Base-by-base conservation (phyloP, 148 eudicot genomes). In the Persicaria maculosa region DNA sequence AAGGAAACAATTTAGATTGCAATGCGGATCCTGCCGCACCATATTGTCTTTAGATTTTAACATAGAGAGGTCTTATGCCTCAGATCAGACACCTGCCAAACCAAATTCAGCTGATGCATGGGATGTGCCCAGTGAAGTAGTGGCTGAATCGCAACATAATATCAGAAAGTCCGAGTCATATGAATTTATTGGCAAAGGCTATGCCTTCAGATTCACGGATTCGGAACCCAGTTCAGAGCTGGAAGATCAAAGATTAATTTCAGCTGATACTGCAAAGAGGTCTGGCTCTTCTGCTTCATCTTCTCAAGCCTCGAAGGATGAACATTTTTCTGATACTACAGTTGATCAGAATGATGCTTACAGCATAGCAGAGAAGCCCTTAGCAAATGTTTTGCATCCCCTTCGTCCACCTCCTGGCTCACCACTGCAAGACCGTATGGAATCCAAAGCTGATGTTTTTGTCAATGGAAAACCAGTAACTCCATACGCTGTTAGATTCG, bases 11-110 rank as follows among this genome's bases (percentile, higher is more conserved):
- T 65, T 36, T 52, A 83, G 77, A 68, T 47, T 91, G 75, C 81
- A 79, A 75, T 93, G 98, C 82, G 97, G 97, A 57, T 87, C 88
- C 16, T 93, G 98, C 76, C 83, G 84, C 52, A 80, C 84, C 11
- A 57, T 79, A 15, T 55, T 83, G 50, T 77, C 80, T 74, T 73
- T 86, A 78, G 83, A 83, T 74, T 74, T 84, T 73, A 84, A 82
- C 70, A 74, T 74, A n/a, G 76, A 73, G 57, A 88, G 84, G 46
- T 52, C 77, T 72, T 47, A 78, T 76, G 20, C 71, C 46, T 75
- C 88, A 6, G 68, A 71, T 71, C 68, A 81, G 74, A n/a, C 62
- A 58, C 77, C 78, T 55, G 57, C 48, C 61, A 74, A 83, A 22
- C 76, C 72, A 59, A 77, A 73, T 47, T 43, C 64, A 31, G 80